Base-by-base conservation (phyloP, 441 rosid genomes). In the Populus hybrid region DNA sequence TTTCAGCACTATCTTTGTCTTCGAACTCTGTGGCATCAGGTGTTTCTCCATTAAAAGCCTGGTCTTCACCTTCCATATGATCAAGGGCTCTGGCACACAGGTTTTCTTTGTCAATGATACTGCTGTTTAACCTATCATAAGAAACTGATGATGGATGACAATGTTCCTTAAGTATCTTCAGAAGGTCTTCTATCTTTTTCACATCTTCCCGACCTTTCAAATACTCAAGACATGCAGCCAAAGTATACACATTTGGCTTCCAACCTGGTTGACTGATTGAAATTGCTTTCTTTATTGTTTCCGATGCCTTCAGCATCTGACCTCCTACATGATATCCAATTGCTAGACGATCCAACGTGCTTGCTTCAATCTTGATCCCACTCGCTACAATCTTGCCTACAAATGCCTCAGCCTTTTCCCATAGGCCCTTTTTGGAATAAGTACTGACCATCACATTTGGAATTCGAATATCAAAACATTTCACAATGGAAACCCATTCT, bases 241-340 rank as follows among this genome's bases (percentile, higher is more conserved):
- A 21, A 4, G 70, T 64, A 32, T 40, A 16, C 5, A 40, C 3
- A 18, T 32, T 72, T 8, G 46, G 71, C 61, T 42, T 71, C 85
- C 80, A 83, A 40, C 78, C 67, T 23, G 73, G 64, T 24, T 3
- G 34, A 77, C 80, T 30, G 3, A 35, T 70, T 71, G 71, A 69
- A 9, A 83, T 50, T 32, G 89, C 85, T 70, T 76, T 78, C 79
- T 82, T 89, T 78, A 86, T 8, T 18, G 81, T 67, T 77, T 82
- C 85, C 75, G 81, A 73, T n/a, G 85, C 82, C 76, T 86, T 83
- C 4, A 21, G 77, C 78, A 80, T 81, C 71, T 76, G 79, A 50
- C 76, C 81, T 14, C 75, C 70, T 3, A 10, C 26, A 71, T 65
- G 67, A 79, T 82, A 84, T 40, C 79, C 84, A 23, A 71, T 76